Evolutionary conservation across 2,329 filamentous ascomycete genomes (phyloP), one percentile per base, ranked within the genome.

Genomic region (Phialophora verrucosa): DNA sequence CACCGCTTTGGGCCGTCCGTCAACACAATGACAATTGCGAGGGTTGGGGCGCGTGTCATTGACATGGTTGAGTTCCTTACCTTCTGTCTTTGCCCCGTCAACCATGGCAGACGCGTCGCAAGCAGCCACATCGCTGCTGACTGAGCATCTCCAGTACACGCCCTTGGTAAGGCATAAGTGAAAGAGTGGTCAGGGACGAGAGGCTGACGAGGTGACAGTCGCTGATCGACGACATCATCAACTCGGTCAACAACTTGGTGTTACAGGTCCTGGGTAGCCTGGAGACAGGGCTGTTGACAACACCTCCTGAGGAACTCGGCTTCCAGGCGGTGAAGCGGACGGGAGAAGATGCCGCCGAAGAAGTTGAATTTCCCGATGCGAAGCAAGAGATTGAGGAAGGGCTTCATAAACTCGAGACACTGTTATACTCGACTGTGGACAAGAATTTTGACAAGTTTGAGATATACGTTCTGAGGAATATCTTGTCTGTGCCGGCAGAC

Each of bases 181-280:
- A 44, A 17, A 44, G 14, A 44, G 8, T 3, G 38, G 17, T 44
- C 17, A 7, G 38, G 38, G 6, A 20, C 38, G 38, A 17, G 17
- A n/a, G 6, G 7, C 17, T 44, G 38, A 44, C 38, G 6, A 23
- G 31, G 31, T 55, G 32, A 8, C 74, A 97, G 93, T 91, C 91
- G 68, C 87, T 99, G 50, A 90, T 99, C 75, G 95, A 99, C 86
- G 94, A 98, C 80, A 93, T 98, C 73, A 97, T 98, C 82, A 97
- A 98, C 83, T 91, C 90, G 63, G 88, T 97, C 78, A 99, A 98
- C 82, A 91, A 94, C 75, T 87, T 97, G 74, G 90, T 95, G 74
- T 95, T 96, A 79, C 90, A 90, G 77, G 93, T 92, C 62, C 89
- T 97, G 74, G 91, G 92, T 74, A 92, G 91, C 67, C 88, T 98